These are phyloP conservation scores for Yamadazyma sp. DNA, from an alignment of 1,139 yeast genomes.

Conservation along the genomic window DNA sequence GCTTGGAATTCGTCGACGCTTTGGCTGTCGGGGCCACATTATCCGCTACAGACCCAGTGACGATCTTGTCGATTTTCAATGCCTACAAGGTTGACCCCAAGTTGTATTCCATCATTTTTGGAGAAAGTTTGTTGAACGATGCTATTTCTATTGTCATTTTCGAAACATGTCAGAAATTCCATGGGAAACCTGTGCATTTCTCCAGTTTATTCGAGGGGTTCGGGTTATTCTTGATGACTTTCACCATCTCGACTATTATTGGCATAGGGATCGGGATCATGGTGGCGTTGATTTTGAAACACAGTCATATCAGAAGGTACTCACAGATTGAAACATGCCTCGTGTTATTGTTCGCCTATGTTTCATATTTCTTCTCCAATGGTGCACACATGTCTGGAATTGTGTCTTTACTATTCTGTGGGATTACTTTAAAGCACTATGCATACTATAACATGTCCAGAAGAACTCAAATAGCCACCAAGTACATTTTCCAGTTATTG, in stretches of 20 bases:
- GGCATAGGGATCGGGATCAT: conserved; percentile 86
- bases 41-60: conserved; percentile 98
- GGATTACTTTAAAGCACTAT: conserved; percentile 93
- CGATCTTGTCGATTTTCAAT: conserved; percentile 92
- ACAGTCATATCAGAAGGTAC: conserved; percentile 87
- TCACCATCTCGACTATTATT: conserved; percentile 87
- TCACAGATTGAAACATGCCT: conserved; percentile 96
- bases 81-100: conserved; percentile 98
- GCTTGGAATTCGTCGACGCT: conserved; percentile 92
- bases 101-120: conserved; percentile 92
- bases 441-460: conserved; percentile 98
- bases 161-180: conserved; percentile 96
- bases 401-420: conserved; percentile 91
- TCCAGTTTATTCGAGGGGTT: conserved; percentile 88
- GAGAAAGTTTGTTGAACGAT: conserved; percentile 92
- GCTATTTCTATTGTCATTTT: conserved; percentile 99
- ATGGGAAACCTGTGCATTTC: conserved; percentile 75
- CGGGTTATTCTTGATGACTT: conserved; percentile 90
- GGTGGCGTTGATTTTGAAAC: conserved; percentile 87
- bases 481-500: conserved; percentile 86
- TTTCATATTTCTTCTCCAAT: conserved; percentile 94
- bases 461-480: conserved; percentile 94
- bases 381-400: conserved; percentile 99
- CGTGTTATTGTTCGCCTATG: conserved; percentile 88
- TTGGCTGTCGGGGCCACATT: conserved; percentile 96